Base-by-base conservation (phyloP, 805 yeast genomes). In the Cyberlindnera veronae region DNA sequence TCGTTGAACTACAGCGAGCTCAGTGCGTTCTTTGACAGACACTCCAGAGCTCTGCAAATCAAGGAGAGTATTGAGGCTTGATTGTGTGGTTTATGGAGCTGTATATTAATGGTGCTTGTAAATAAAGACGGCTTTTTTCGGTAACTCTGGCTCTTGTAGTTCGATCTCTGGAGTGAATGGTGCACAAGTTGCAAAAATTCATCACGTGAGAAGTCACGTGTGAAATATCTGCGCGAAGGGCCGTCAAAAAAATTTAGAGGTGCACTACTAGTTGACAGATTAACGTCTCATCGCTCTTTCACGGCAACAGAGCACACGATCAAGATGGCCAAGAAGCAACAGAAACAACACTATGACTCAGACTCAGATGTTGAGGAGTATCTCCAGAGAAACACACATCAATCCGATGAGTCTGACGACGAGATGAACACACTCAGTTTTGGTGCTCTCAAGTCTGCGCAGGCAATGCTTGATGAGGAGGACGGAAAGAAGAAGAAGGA, bases 21-120 rank as follows among this genome's bases (percentile, higher is more conserved):
- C 51, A 66, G 75, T 9, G 80, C 77, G 39, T 61, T 71, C 45
- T 78, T 91, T 49, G 95, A 90, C 58, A 71, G 84, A 41, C 95
- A 90, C 57, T 87, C 96, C 9, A 78, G 95, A 63, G 75, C 78
- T 54, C 65, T 90, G 52, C 79, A 79, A 44, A 70, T 89, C 51
- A 72, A 84, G 55, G 95, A 88, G 45, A 82, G 83, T 45, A 77
- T 85, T 40, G 68, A 69, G 43, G 62, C 60, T 18, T 64, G 40
- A 45, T 12, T 6, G 12, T 15, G 22, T 18, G 29, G 20, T 9
- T 14, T 24, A 26, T 14, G n/a, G n/a, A 6, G 17, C 11, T 19
- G 34, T 32, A 32, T 21, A 32, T 14, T 22, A 18, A n/a, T 12
- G 22, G 8, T 21, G 18, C 34, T 32, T 32, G 34, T 32, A 32